Evolutionary conservation across 805 yeast genomes (phyloP).

Genomic region (Ogataea salicorniae): DNA sequence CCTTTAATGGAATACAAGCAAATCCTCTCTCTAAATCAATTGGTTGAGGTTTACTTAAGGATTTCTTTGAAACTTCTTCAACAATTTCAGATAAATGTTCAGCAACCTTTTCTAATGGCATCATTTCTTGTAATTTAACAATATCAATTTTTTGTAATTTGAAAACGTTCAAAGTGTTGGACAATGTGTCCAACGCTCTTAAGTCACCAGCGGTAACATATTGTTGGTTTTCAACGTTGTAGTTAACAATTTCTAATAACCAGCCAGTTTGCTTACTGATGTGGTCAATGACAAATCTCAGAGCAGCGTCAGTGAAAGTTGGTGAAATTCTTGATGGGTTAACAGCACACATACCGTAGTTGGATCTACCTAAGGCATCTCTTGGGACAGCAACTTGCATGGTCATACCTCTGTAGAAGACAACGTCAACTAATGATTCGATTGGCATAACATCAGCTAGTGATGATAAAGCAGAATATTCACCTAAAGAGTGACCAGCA

Average conservation of each 20-base stretch:
- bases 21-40: slow-evolving; percentile 96
- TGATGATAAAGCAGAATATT: slow-evolving; percentile 95
- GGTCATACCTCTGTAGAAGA: slow-evolving; percentile 99
- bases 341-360: slow-evolving; percentile 98
- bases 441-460: slow-evolving; percentile 98
- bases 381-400: slow-evolving; percentile 99
- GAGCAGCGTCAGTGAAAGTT: slow-evolving; percentile 88
- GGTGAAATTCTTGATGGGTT: slow-evolving; percentile 91
- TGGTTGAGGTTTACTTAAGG: slow-evolving; percentile 90
- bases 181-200: slow-evolving; percentile 87
- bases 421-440: slow-evolving; percentile 94
- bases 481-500: slow-evolving; percentile 99
- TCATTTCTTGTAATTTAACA: slow-evolving; percentile 73
- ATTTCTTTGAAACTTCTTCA: slow-evolving; percentile 75
- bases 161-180: slow-evolving; percentile 88
- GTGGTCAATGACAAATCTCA: slow-evolving; percentile 89
- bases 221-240: slow-evolving; percentile 96
- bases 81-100: slow-evolving; percentile 86
- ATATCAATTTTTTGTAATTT: slow-evolving; percentile 93
- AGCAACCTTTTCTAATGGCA: slow-evolving; percentile 83
- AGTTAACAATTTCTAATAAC: slow-evolving; percentile 97
- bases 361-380: slow-evolving; percentile 90
- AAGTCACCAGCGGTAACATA: slow-evolving; percentile 99
- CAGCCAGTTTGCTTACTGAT: slow-evolving; percentile 80
- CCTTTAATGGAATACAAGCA: slow-evolving; percentile 96